Evolutionary conservation across 345 rosid genomes (phyloP), one percentile per base, ranked within the genome.

Genomic region (Iberis pinnata): DNA sequence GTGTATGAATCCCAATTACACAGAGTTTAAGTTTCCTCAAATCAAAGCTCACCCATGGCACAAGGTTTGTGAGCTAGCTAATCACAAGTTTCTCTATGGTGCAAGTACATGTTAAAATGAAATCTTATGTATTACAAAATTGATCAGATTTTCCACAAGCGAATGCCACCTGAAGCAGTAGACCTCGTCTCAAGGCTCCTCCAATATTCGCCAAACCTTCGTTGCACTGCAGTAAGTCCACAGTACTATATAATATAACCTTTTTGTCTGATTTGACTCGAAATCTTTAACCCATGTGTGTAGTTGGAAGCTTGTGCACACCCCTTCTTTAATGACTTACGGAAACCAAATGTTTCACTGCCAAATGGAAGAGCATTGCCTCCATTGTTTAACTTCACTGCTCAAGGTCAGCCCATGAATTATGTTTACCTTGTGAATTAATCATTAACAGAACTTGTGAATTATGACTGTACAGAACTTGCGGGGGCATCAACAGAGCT

Each of bases 1-100:
- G 70, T 92, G 98, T 77, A 92, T 92, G 98, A 92, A 92, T 76
- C 94, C 97, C 17, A 78, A 92, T 68, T 92, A 92, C 76, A 81
- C 83, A 0, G 98, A 92, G 61, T 92, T 85, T 67, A 92, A 88
- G 77, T 92, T 92, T 65, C 98, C 97, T 56, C 98, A 88, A 79
- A 88, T 92, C 35, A 92, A 88, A 78, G 94, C 98, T 69, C 98
- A 88, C 71, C 97, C 98, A 42, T 92, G 97, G 98, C 90, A 88
- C 73, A 92, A 92, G 97, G 53, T 70, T 38, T 47, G 60, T 65
- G 32, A 65, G 65, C 12, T 13, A 65, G 65, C 12, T 13, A 48
- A 16, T 25, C 5, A 8, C 41, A 22, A 36, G 22, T 56, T 24
- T 7, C 24, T 49, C 58, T 53, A 18, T 18, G 31, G 25, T 40